Evolutionary conservation across 805 yeast species (phyloP).

Genomic region (Candida cerambycidarum): DNA sequence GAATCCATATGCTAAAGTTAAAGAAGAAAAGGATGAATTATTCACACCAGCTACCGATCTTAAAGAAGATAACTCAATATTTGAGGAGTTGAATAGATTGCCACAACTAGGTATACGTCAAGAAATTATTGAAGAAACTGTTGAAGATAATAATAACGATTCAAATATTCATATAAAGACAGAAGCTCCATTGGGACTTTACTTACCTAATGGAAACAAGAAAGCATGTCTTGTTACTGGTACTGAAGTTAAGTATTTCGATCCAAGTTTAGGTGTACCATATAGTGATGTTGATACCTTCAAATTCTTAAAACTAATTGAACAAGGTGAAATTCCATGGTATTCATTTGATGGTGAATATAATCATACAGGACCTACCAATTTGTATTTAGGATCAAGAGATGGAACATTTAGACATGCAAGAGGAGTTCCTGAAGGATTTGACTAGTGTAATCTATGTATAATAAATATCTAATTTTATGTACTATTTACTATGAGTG

Average conservation of each 20-base stretch:
- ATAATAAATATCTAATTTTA: slow-evolving; percentile 2
- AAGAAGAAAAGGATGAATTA: slow-evolving; percentile 33
- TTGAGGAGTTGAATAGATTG: slow-evolving; percentile 44
- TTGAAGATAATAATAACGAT: slow-evolving; percentile 27
- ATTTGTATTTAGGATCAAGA: slow-evolving; percentile 41
- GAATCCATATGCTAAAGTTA: slow-evolving; percentile 36
- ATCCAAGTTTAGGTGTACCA: slow-evolving; percentile 85
- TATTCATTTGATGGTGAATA: slow-evolving; percentile 47
- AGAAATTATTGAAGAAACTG: slow-evolving; percentile 45
- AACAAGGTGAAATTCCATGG: slow-evolving; percentile 54
- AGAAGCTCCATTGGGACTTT: slow-evolving; percentile 72
- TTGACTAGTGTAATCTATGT: slow-evolving; percentile 34
- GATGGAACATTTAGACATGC: slow-evolving; percentile 68
- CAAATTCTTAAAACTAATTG: slow-evolving; percentile 53
- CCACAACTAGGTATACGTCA: slow-evolving; percentile 64
- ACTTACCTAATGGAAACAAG: slow-evolving; percentile 66
- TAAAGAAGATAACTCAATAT: slow-evolving; percentile 36
- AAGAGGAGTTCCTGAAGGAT: slow-evolving; percentile 86
- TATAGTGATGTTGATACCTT: slow-evolving; percentile 83
- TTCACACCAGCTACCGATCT: slow-evolving; percentile 34
- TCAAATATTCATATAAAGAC: slow-evolving; percentile 52
- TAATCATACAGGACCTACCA: slow-evolving; percentile 53
- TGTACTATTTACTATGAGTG: not conserved
- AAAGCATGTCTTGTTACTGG: slow-evolving; percentile 76
- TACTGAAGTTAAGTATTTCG: slow-evolving; percentile 75